Base-by-base conservation (phyloP, 1,284 basidiomycete species). In the Apiotrichum siamense region DNA sequence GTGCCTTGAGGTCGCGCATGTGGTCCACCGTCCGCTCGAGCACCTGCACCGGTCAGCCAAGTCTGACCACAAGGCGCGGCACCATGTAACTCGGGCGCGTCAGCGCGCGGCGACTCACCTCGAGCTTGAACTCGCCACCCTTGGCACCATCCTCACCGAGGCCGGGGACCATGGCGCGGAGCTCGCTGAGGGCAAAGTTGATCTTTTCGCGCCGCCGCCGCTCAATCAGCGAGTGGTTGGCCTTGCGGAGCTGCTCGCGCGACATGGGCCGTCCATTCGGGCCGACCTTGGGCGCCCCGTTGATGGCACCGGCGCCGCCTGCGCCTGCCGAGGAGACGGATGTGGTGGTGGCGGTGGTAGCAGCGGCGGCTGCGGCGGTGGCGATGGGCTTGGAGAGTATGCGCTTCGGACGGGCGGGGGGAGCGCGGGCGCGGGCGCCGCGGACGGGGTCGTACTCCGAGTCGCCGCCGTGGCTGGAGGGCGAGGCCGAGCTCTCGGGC, bases 101-200 rank as follows among this genome's bases (percentile, higher is more conserved):
- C 1, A n/a, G n/a, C n/a, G n/a, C n/a, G n/a, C n/a, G 13, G 32
- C 33, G 46, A 35, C 69, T 50, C 50, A 70, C 72, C 60, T 74
- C 73, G 10, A 74, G 62, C 59, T 74, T 74, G 63, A 74, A 74
- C 54, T 74, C 73, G 17, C 73, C 73, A 0, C 63, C 70, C 47
- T 69, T 68, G 7, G 61, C 64, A 3, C 64, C 64, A 49, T 69
- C 66, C 10, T 64, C 65, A 3, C 67, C 66, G 29, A 74, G 56
- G 21, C 69, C 70, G 10, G 73, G 73, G 1, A 73, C 71, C 73
- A 74, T 74, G 33, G 54, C 52, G 27, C 73, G 61, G 50, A 74
- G 54, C 25, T 72, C 66, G 4, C 60, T 54, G 33, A 74, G 55
- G 3, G 73, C 73, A 17, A 61, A 55, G 50, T 74, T 74, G 47